These are phyloP conservation scores for Colletotrichum kahawae DNA, from an alignment of 2,329 filamentous ascomycete genomes.

Conservation along the genomic window DNA sequence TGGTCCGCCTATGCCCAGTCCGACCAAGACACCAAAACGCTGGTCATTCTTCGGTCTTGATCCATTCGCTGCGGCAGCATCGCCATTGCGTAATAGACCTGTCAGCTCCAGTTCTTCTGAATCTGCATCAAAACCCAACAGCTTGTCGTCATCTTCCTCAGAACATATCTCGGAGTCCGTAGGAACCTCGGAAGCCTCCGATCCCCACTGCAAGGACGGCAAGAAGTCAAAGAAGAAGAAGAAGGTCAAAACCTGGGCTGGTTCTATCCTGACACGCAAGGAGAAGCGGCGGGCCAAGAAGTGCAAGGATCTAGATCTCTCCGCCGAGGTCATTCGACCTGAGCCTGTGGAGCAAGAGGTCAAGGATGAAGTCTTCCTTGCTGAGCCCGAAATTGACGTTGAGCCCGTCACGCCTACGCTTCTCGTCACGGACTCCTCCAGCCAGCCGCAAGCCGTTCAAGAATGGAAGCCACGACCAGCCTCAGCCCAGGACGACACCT, in stretches of 20 bases:
- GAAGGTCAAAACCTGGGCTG: conserved; percentile 77
- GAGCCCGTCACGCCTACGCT: conserved; percentile 42
- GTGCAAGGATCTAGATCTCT: conserved; percentile 17
- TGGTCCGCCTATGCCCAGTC: conserved; percentile 47
- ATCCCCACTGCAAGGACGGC: conserved; percentile 34
- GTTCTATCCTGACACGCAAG: conserved; percentile 69
- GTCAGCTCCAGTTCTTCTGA: conserved; percentile 53
- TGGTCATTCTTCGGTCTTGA: conserved; percentile 71
- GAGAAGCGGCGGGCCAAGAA: conserved; percentile 53
- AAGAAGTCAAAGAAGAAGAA: conserved; percentile 64
- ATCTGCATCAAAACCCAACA: conserved; percentile 31
- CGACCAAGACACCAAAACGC: conserved; percentile 57
- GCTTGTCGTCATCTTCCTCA: conserved; percentile 31
- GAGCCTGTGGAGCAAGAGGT: background rate
- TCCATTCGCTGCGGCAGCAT: conserved; percentile 49
- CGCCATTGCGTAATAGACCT: conserved; percentile 52
- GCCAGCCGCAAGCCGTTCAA: conserved; percentile 29
- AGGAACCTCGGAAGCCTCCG: conserved; percentile 14
- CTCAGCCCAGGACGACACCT: conserved; percentile 54
- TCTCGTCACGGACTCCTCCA: conserved; percentile 45
- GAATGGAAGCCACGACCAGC: conserved; percentile 42
- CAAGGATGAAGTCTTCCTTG: conserved; percentile 28
- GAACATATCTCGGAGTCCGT: conserved; percentile 39
- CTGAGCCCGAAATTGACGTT: conserved; percentile 30
- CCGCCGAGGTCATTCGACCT: background rate